Evolutionary conservation across 345 rosid species (phyloP).

Genomic region (Balakata baccata): DNA sequence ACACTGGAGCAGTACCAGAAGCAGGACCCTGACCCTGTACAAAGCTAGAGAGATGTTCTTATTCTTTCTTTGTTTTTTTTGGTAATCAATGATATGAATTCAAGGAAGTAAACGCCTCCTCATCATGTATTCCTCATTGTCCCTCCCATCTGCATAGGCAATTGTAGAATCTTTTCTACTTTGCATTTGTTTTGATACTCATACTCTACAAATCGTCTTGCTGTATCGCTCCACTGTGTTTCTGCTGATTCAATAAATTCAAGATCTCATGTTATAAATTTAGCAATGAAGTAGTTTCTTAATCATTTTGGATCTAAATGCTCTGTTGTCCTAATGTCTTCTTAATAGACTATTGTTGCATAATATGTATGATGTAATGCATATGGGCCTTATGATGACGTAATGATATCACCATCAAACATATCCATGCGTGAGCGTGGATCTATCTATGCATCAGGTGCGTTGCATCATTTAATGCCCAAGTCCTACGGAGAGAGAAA

Average conservation of each 20-base stretch:
- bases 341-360: no score
- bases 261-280: neutral
- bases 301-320: no score
- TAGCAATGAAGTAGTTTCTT: neutral
- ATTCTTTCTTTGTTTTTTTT: neutral
- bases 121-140: neutral
- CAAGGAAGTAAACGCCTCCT: neutral
- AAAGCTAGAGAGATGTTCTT: conserved; percentile 21
- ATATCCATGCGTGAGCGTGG: no score
- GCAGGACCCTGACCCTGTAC: conserved; percentile 33
- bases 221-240: neutral
- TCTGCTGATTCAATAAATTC: neutral
- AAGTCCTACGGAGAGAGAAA: no score
- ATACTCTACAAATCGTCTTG: neutral
- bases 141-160: neutral
- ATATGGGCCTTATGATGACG: no score
- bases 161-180: neutral
- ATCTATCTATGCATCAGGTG: no score
- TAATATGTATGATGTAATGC: no score
- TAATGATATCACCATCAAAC: no score
- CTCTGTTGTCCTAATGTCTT: no score
- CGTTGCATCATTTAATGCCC: no score
- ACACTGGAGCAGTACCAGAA: conserved; percentile 46
- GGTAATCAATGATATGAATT: neutral
- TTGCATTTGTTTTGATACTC: neutral